Base-by-base conservation (phyloP, 2,329 filamentous ascomycete species). In the Alternaria panax region DNA sequence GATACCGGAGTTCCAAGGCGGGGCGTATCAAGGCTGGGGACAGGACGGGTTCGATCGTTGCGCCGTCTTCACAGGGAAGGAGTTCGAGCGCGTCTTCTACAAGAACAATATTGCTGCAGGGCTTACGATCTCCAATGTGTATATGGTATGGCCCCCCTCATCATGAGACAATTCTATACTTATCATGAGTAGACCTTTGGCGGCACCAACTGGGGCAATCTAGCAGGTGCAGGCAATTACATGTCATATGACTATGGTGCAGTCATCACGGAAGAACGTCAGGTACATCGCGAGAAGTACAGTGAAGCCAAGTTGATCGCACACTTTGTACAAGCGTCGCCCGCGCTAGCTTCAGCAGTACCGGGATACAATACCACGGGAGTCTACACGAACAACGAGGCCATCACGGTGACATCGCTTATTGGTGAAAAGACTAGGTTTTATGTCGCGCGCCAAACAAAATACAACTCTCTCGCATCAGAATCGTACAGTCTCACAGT, bases 141-240 rank as follows among this genome's bases (percentile, higher is more conserved):
- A 92, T 73, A 93, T 93, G 91, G 67, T 70, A 57, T 5, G 62
- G 24, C 14, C 8, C 4, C 25, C 30, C 11, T 30, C 11, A 16
- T 9, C 16, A 12, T 18, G 3, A 30, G 7, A 20, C 22, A 7
- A 46, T 18, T 9, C 14, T 3, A 34, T 52, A 22, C 59, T 66
- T 7, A 66, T 25, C 20, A 8, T 16, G 1, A 6, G 0, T 16
- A 70, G 67, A 87, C 88, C 0, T 90, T 85, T 63, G 91, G 91
- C n/a, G 91, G 91, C 12, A 92, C 91, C 0, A 94, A 93, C 71
- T 93, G 90, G 91, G 91, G 91, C 0, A 92, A 92, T 62, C 76
- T 92, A 5, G 90, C 90, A 0, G 86, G 91, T 65, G 83, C 87
- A 14, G 87, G 86, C 48, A 78, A 66, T 12, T 80, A 81, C 59